Evolutionary conservation across 176 grass and related monocot genomes (phyloP).

Genomic region (Oropetium thomaeum): DNA sequence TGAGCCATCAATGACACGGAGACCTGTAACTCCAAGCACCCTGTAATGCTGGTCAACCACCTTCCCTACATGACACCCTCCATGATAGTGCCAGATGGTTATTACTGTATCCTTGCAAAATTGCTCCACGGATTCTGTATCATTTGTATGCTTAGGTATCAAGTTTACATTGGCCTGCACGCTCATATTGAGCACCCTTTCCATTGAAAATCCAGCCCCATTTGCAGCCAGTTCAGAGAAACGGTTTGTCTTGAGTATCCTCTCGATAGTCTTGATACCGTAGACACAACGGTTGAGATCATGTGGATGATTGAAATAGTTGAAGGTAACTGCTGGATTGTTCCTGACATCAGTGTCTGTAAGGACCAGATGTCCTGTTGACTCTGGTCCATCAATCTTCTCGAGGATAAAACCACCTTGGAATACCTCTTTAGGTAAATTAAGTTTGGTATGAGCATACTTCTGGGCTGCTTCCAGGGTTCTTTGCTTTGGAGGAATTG

Average conservation of each 20-base stretch:
- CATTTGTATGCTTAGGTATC: constrained; percentile 85
- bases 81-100: constrained; percentile 95
- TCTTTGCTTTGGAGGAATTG: constrained; percentile 66
- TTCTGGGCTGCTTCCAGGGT: constrained; percentile 51
- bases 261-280: constrained; percentile 62
- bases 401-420: constrained; percentile 77
- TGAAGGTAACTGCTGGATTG: constrained; percentile 81
- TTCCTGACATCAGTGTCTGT: constrained; percentile 51
- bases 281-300: constrained; percentile 62
- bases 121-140: constrained; percentile 72
- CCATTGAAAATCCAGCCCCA: constrained; percentile 40
- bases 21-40: constrained; percentile 51
- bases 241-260: constrained; percentile 61
- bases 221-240: constrained; percentile 53
- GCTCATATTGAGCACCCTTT: constrained; percentile 81
- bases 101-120: constrained; percentile 86
- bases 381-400: constrained; percentile 68
- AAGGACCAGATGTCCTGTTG: constrained; percentile 60
- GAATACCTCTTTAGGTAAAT: constrained; percentile 63
- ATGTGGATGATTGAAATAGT: constrained; percentile 75
- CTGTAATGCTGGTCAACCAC: constrained; percentile 62
- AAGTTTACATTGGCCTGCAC: constrained; percentile 74
- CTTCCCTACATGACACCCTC: constrained; percentile 77
- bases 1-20: constrained; percentile 72
- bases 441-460: constrained; percentile 55